A percentile compares a stretch with the other conserved stretches of the same genome.
Evolutionary conservation across 2,329 filamentous ascomycete genomes (phyloP).

Genomic region (Cladorrhinum sp.): DNA sequence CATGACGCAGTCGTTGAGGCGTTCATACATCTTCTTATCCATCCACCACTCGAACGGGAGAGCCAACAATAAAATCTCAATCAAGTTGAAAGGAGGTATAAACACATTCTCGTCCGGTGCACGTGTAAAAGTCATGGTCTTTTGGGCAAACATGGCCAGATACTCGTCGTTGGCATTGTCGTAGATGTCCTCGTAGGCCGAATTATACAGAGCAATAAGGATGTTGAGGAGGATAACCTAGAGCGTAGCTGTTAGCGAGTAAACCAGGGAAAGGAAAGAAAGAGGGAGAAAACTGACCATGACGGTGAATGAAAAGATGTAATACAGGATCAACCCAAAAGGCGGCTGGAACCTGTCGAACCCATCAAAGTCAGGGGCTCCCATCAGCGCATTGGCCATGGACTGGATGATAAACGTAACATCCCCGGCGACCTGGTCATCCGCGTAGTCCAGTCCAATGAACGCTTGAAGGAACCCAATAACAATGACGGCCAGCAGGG

Average conservation of each 20-base stretch:
- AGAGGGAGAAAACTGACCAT: slow-evolving; percentile 60
- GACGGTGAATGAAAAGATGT: slow-evolving; percentile 95
- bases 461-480: slow-evolving; percentile 91
- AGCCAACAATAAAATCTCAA: slow-evolving; percentile 78
- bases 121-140: slow-evolving; percentile 94
- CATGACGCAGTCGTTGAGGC: slow-evolving; percentile 88
- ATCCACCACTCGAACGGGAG: slow-evolving; percentile 96
- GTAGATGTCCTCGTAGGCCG: slow-evolving; percentile 91
- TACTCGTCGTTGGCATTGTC: slow-evolving; percentile 94
- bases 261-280: neutral
- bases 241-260: slow-evolving; percentile 5
- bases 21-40: slow-evolving; percentile 67
- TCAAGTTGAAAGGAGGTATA: slow-evolving; percentile 90
- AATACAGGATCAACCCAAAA: slow-evolving; percentile 93
- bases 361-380: slow-evolving; percentile 81
- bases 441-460: slow-evolving; percentile 81
- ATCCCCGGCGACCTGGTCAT: slow-evolving; percentile 67
- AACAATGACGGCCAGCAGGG: slow-evolving; percentile 78
- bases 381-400: slow-evolving; percentile 89
- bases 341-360: slow-evolving; percentile 91
- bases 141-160: slow-evolving; percentile 86
- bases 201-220: slow-evolving; percentile 95
- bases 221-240: slow-evolving; percentile 82
- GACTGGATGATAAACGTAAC: slow-evolving; percentile 71
- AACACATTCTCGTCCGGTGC: slow-evolving; percentile 98